These are phyloP conservation scores for Aspergillus nidulans DNA, from an alignment of 495 filamentous ascomycete genomes.

Conservation along the genomic window DNA sequence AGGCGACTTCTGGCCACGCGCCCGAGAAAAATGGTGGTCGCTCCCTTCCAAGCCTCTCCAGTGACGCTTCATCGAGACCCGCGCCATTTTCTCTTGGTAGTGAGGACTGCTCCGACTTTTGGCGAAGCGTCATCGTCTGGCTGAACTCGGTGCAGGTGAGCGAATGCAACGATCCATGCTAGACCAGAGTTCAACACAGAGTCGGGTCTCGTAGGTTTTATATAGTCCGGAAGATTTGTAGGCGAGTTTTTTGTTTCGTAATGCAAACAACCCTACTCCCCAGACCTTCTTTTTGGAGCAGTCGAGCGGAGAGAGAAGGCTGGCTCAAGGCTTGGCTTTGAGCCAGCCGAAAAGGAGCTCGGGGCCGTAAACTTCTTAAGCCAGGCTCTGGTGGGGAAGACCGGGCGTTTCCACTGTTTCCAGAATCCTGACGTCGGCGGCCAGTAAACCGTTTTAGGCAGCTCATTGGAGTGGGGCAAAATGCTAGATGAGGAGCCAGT, in stretches of 20 bases:
- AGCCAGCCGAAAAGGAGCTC: background rate
- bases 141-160: background rate
- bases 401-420: too few relatives aligned
- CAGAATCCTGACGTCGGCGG: background rate
- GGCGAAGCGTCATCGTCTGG: background rate
- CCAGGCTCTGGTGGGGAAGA: background rate
- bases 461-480: conserved; percentile 5
- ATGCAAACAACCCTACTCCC: background rate
- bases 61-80: background rate
- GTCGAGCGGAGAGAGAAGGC: background rate
- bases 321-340: background rate
- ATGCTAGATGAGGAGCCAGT: conserved; percentile 38
- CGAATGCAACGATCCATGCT: background rate
- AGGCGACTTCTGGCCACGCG: conserved; percentile 59
- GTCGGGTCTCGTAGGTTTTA: background rate
- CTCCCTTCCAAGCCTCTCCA: conserved; percentile 54
- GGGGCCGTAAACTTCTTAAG: background rate
- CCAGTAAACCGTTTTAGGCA: conserved; percentile 4
- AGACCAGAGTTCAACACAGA: background rate
- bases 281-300: conserved; percentile 5
- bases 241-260: background rate
- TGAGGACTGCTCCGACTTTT: background rate
- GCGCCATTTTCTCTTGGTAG: background rate
- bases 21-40: conserved; percentile 63
- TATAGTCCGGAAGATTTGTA: background rate